These are phyloP conservation scores for Dorcoceras hygrometricum DNA, from an alignment of 257 asterid species.

Conservation along the genomic window DNA sequence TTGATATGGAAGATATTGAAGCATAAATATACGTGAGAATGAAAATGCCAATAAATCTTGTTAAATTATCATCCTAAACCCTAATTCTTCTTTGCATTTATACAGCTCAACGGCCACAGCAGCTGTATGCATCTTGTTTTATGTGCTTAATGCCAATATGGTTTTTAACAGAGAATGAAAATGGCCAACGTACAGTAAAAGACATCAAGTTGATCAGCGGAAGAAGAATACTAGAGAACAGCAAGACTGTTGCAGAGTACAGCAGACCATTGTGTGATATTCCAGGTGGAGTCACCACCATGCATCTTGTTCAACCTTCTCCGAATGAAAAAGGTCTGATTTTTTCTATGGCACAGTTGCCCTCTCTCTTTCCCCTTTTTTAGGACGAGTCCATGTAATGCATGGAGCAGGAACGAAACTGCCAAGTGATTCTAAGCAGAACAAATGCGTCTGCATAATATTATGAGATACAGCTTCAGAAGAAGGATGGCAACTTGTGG, in stretches of 20 bases:
- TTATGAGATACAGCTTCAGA: conserved; percentile 45
- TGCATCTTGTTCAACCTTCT: too few species aligned
- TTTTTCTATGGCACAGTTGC: too few species aligned
- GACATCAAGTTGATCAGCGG: conserved; percentile 78
- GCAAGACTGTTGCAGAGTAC: conserved; percentile 68
- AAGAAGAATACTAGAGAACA: conserved; percentile 84
- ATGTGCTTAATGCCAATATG: neutral
- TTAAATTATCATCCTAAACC: too few species aligned
- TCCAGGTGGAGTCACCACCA: conserved; percentile 55
- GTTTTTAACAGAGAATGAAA: conserved; percentile 56
- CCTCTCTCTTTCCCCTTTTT: neutral
- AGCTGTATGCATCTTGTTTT: neutral
- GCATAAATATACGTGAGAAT: too few species aligned
- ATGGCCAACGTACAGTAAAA: conserved; percentile 65
- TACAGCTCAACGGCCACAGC: too few species aligned
- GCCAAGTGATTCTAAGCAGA: conserved; percentile 43
- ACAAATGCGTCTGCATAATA: conserved; percentile 67
- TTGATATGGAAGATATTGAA: too few species aligned
- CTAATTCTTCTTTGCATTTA: too few species aligned
- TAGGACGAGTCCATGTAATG: neutral
- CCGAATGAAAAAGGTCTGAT: conserved; percentile 50
- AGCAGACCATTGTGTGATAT: conserved; percentile 66
- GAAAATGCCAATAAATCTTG: too few species aligned
- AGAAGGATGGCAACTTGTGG: conserved; percentile 21
- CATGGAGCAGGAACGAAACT: conserved; percentile 51